phyloP scores from a whole-genome alignment of 2,329 filamentous ascomycete genomes.

The Magnaporthiopsis incrustans region DNA sequence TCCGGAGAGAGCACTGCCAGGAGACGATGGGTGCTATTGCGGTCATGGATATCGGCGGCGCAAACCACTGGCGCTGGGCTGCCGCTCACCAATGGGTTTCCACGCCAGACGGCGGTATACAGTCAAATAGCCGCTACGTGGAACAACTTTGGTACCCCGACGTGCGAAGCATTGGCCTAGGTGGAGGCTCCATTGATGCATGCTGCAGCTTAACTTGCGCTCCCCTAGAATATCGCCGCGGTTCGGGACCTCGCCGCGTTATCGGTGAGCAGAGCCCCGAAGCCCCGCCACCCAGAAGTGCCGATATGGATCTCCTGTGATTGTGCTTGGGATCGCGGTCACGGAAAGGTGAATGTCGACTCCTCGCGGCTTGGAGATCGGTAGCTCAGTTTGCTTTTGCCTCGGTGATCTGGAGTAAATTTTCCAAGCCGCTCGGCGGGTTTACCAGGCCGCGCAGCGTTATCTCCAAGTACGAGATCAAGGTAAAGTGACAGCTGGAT shows the following conservation, averaged over 20 bases:
- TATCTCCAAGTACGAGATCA: conserved; percentile 38
- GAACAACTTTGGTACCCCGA: conserved; percentile 53
- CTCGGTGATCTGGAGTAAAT: conserved; percentile 39
- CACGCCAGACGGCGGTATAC: conserved; percentile 54
- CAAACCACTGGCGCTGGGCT: conserved; percentile 57
- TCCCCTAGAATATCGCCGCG: conserved; percentile 33
- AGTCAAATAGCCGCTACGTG: conserved; percentile 54
- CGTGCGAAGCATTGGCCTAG: conserved; percentile 51
- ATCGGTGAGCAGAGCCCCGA: conserved; percentile 49
- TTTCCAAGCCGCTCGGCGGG: conserved; percentile 31
- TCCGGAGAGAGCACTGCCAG: conserved; percentile 23
- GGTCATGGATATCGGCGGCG: conserved; percentile 61
- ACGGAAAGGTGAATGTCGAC: conserved; percentile 37
- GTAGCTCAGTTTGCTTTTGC: conserved; percentile 41
- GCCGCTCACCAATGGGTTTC: conserved; percentile 53
- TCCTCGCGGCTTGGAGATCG: conserved; percentile 38
- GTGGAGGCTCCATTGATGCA: conserved; percentile 48
- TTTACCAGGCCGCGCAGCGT: conserved; percentile 43
- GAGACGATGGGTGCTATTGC: conserved; percentile 33
- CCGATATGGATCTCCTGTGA: conserved; percentile 42
- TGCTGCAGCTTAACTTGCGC: conserved; percentile 9
- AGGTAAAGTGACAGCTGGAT: not conserved
- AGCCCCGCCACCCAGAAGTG: conserved; percentile 50
- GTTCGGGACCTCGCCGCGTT: conserved; percentile 47
- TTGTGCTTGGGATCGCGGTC: conserved; percentile 38